These are phyloP conservation scores for Arxiozyma telluris DNA, from an alignment of 1,139 yeast species.

Conservation along the genomic window DNA sequence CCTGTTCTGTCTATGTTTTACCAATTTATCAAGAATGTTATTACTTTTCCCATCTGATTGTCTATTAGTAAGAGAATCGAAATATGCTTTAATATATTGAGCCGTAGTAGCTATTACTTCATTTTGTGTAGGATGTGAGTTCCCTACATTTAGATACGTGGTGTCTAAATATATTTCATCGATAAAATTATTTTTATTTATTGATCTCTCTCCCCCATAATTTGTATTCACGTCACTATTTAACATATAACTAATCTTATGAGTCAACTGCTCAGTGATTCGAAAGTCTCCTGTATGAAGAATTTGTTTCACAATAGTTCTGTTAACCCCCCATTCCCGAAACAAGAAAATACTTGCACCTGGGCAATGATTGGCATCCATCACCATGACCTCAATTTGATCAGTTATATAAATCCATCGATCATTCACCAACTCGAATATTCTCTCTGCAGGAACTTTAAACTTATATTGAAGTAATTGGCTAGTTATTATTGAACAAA, in stretches of 20 bases:
- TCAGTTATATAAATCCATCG: slow-evolving; percentile 34
- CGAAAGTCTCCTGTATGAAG: slow-evolving; percentile 93
- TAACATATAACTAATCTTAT: not conserved
- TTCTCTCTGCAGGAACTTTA: slow-evolving; percentile 42
- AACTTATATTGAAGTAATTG: slow-evolving; percentile 46
- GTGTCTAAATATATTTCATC: slow-evolving; percentile 75
- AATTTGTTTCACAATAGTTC: slow-evolving; percentile 21
- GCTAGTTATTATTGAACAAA: slow-evolving; percentile 64
- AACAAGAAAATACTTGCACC: slow-evolving; percentile 81
- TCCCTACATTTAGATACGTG: slow-evolving; percentile 69
- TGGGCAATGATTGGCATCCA: slow-evolving; percentile 94
- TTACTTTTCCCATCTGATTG: not conserved
- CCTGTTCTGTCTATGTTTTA: slow-evolving; percentile 15
- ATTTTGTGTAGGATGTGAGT: slow-evolving; percentile 71
- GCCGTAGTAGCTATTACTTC: slow-evolving; percentile 54
- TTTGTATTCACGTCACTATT: not conserved
- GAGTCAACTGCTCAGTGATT: slow-evolving; percentile 36
- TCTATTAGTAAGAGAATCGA: slow-evolving; percentile 1
- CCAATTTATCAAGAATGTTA: not conserved
- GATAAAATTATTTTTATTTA: slow-evolving; percentile 20
- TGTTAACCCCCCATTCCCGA: slow-evolving; percentile 35
- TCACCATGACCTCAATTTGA: slow-evolving; percentile 48
- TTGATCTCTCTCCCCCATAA: too few relatives aligned
- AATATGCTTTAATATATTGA: slow-evolving; percentile 36
- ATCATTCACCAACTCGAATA: slow-evolving; percentile 41